Conservation (phyloP, 1,284 basidiomycete genomes). For the Grifola frondosa region DNA sequence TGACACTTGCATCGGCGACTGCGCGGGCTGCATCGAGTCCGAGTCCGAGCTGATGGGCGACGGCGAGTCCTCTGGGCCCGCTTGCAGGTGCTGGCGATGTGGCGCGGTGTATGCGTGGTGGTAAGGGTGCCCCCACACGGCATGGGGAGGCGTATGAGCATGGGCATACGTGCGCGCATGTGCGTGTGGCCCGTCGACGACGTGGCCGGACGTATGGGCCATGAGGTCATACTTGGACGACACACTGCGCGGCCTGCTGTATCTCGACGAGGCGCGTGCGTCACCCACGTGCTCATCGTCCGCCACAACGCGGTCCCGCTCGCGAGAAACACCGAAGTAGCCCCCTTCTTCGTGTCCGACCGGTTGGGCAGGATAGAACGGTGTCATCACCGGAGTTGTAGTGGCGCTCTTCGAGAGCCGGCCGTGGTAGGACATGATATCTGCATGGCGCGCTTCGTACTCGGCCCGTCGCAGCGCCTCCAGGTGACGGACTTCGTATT, state of each 20-base stretch:
- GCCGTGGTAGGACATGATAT: slow-evolving; percentile 47
- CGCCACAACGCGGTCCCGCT: slow-evolving; percentile 31
- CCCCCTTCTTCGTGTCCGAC: slow-evolving; percentile 35
- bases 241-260: slow-evolving; percentile 44
- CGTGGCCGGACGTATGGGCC: slow-evolving; percentile 46
- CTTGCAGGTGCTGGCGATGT: slow-evolving; percentile 37
- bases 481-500: slow-evolving; percentile 80
- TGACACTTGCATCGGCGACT: slow-evolving; percentile 24
- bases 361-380: slow-evolving; percentile 34
- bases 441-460: slow-evolving; percentile 61
- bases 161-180: slow-evolving; percentile 16
- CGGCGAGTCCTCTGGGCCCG: slow-evolving; percentile 55
- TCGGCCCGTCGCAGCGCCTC: slow-evolving; percentile 82
- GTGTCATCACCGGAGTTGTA: slow-evolving; percentile 63
- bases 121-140: slow-evolving; percentile 43
- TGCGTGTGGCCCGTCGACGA: slow-evolving; percentile 31
- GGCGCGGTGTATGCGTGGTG: slow-evolving; percentile 29
- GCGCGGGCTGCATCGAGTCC: slow-evolving; percentile 43
- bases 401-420: slow-evolving; percentile 63
- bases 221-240: slow-evolving; percentile 26
- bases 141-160: slow-evolving; percentile 25
- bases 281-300: slow-evolving; percentile 33
- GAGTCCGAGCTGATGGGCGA: slow-evolving; percentile 71
- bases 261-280: slow-evolving; percentile 17
- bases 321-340: slow-evolving; percentile 44